phyloP scores from a whole-genome alignment of 2,329 filamentous ascomycete genomes.

The Colletotrichum filicis region DNA sequence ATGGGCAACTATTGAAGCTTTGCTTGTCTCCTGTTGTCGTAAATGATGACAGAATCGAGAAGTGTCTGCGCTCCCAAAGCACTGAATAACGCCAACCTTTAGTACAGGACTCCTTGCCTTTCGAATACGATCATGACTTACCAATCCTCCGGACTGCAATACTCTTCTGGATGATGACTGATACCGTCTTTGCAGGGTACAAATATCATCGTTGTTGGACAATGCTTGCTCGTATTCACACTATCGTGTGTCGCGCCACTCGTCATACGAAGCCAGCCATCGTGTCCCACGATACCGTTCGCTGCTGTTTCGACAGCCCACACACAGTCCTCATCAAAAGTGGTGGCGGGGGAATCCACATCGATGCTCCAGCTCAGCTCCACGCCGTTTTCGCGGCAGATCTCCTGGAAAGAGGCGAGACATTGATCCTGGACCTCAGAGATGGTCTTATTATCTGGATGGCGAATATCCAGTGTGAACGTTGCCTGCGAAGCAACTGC shows the following conservation, averaged over 20 bases:
- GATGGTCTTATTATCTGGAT: constrained; percentile 31
- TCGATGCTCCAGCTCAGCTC: constrained; percentile 70
- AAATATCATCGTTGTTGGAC: constrained; percentile 76
- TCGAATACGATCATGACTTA: neutral
- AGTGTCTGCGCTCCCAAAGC: constrained; percentile 37
- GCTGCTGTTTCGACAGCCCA: constrained; percentile 70
- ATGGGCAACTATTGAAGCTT: too few species aligned
- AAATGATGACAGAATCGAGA: constrained; percentile 36
- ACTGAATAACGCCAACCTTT: neutral
- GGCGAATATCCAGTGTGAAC: constrained; percentile 37
- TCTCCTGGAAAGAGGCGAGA: constrained; percentile 38
- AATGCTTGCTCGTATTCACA: constrained; percentile 68
- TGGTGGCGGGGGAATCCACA: constrained; percentile 69
- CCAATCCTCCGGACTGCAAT: constrained; percentile 69
- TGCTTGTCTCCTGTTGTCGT: constrained; percentile 27
- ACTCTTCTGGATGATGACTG: constrained; percentile 73
- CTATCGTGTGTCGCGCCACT: constrained; percentile 60
- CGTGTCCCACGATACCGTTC: constrained; percentile 64
- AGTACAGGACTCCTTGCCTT: neutral
- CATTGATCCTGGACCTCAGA: constrained; percentile 38
- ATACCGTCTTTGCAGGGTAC: constrained; percentile 73
- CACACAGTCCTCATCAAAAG: constrained; percentile 76
- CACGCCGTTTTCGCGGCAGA: constrained; percentile 42
- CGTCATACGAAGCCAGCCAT: constrained; percentile 48
- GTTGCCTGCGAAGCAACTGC: constrained; percentile 29